phyloP scores from a whole-genome alignment of 176 grass and related monocot genomes.

The Triticum urartu region DNA sequence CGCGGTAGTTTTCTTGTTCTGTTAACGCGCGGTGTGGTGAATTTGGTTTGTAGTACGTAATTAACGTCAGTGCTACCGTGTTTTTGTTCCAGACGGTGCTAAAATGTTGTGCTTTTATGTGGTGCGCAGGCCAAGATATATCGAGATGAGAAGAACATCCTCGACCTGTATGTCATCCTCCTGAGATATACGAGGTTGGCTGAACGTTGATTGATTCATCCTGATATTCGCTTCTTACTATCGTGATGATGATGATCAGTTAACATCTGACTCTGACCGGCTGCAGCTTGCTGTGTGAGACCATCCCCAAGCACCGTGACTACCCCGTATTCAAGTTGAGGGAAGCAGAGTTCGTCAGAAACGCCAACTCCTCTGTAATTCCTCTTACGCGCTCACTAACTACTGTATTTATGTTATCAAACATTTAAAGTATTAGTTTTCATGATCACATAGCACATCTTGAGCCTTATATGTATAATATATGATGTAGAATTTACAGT shows the following conservation, averaged over 20 bases:
- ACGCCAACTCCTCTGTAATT: slow-evolving; percentile 43
- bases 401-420: slow-evolving; percentile 1
- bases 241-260: not conserved
- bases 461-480: slow-evolving; percentile 8
- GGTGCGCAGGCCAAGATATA: slow-evolving; percentile 83
- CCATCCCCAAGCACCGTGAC: slow-evolving; percentile 84
- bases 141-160: slow-evolving; percentile 83
- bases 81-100: slow-evolving; percentile 17
- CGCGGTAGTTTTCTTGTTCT: not conserved
- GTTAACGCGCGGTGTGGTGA: slow-evolving; percentile 3
- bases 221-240: slow-evolving; percentile 14
- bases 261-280: slow-evolving; percentile 18
- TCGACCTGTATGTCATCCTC: slow-evolving; percentile 94
- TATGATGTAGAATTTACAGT: not conserved
- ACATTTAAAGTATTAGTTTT: not conserved
- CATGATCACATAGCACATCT: slow-evolving; percentile 15
- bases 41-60: slow-evolving; percentile 25
- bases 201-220: slow-evolving; percentile 20
- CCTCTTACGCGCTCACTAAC: slow-evolving; percentile 21
- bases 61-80: not conserved
- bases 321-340: slow-evolving; percentile 56
- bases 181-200: slow-evolving; percentile 81
- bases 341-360: slow-evolving; percentile 54
- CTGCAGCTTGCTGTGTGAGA: slow-evolving; percentile 90
- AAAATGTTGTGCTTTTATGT: not conserved